Base-by-base conservation (phyloP, 2,329 filamentous ascomycete species). In the Paraconiothyrium brasiliense region DNA sequence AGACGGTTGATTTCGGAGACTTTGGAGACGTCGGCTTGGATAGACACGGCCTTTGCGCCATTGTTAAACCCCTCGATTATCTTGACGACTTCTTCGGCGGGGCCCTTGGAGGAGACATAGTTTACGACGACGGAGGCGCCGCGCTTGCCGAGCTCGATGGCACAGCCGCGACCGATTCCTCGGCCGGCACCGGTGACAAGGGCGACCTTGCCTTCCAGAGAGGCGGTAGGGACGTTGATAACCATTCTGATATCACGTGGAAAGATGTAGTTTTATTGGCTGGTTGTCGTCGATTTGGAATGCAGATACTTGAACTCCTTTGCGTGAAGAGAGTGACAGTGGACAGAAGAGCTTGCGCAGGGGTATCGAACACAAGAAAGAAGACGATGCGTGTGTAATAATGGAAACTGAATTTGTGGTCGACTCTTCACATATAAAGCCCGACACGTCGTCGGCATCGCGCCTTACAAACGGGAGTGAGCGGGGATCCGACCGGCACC, bases 41-140 rank as follows among this genome's bases (percentile, higher is more conserved):
- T 82, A 60, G 86, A 83, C 55, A 89, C 73, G 58, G 85, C 84
- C 73, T 82, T 81, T 64, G 83, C 83, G 52, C 83, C 83, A 67
- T 80, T 83, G 72, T 79, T 76, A 74, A 77, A 79, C 41, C 71
- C 73, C 61, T 81, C 75, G 69, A 85, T 85, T 57, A 79, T 79
- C 60, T 79, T 72, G 74, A 73, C 73, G 48, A 85, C 83, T 72
- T 84, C 82, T 58, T 84, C 79, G 46, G 83, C 83, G 30, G 81
- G 77, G 43, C 77, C 76, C 66, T 82, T 79, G 72, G 84, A 84
- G 66, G 84, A 84, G 66, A 87, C 87, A 69, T 88, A 85, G 79
- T 91, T 92, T 75, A 92, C 84, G 30, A 91, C 83, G 56, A 92
- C 83, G 58, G 83, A 86, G 70, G 86, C 86, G 44, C 89, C 89